Evolutionary conservation across 2,329 filamentous ascomycete species (phyloP), one percentile per base, ranked within the genome.

Genomic region (Venturia nashicola): DNA sequence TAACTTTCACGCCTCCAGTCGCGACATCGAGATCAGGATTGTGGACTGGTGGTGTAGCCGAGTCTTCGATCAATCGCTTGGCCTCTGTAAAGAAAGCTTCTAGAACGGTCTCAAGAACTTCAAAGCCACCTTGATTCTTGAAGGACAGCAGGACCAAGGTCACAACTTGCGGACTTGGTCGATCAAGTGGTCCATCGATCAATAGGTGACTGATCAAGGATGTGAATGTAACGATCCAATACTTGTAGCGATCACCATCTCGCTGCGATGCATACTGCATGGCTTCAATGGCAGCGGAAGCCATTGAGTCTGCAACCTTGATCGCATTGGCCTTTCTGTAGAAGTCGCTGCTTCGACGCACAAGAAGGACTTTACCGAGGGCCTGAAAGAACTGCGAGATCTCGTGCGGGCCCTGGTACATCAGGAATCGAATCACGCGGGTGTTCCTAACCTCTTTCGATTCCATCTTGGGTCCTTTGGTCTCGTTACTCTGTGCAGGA

Each of bases 381-480:
- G 86, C 87, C 70, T 96, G 90, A 71, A 96, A 88, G 68, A 97
- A 89, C 0, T 89, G 87, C 20, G 90, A 88, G n/a, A 92, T 88
- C 3, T 87, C 87, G 9, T 86, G 86, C 27, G 92, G 86, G 69
- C 95, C 83, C 42, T 90, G 87, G 69, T 88, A 87, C 14, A 97
- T 80, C 12, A 97, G 79, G 68, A 86, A 87, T 44, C 88, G 84
- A 55, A 97, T 80, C 14, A 84, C 87, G 71, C 88, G 85, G 48
- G 88, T 91, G 73, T 97, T 99, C 72, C 88, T 85, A 72, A 87
- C 86, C 55, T 79, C 71, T 11, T 74, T 75, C 65, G 72, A 74
- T 34, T 60, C 54, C 48, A 66, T 60, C 11, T 61, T 65, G 7
- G 57, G 61, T 46, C 72, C 65, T 36, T 34, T 18, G 27, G 14